A percentile compares a stretch with the other conserved stretches of the same genome.
Evolutionary conservation across 2,329 filamentous ascomycete species (phyloP).

Genomic region (Pseudogymnoascus sp.): DNA sequence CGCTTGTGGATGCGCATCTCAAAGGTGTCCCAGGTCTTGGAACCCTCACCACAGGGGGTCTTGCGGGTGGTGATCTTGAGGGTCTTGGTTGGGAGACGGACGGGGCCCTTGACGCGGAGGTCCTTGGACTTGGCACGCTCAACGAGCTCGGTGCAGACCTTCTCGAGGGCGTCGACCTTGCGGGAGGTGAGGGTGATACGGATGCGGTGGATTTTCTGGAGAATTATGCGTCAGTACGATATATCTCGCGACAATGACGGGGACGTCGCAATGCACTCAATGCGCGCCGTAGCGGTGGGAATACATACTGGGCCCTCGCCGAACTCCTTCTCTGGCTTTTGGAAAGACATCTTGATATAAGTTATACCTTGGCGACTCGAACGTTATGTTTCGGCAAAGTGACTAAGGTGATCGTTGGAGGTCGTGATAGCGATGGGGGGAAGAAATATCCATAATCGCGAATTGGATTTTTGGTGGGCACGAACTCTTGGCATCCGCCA

Average conservation of each 20-base stretch:
- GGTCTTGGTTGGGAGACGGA: slow-evolving; percentile 95
- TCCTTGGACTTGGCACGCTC: slow-evolving; percentile 98
- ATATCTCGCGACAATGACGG: not conserved
- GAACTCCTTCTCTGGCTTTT: slow-evolving; percentile 92
- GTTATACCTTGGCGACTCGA: slow-evolving; percentile 69
- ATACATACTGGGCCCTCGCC: slow-evolving; percentile 70
- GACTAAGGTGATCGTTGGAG: slow-evolving; percentile 51
- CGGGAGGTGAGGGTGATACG: slow-evolving; percentile 93
- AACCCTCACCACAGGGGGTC: slow-evolving; percentile 98
- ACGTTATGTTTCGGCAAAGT: slow-evolving; percentile 70
- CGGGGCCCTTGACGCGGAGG: slow-evolving; percentile 95
- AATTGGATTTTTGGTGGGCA: slow-evolving; percentile 9
- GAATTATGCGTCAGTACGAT: slow-evolving; percentile 1
- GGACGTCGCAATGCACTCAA: slow-evolving; percentile 3
- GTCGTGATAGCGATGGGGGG: slow-evolving; percentile 18
- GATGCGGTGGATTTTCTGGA: slow-evolving; percentile 89
- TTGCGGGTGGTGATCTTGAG: slow-evolving; percentile 91
- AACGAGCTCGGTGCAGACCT: slow-evolving; percentile 96
- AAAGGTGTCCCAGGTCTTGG: slow-evolving; percentile 98
- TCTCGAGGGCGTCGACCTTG: slow-evolving; percentile 94
- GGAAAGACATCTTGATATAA: slow-evolving; percentile 71
- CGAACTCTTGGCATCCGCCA: slow-evolving; percentile 9
- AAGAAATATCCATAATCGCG: not conserved
- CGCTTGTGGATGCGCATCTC: slow-evolving; percentile 99
- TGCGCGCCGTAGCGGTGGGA: not conserved